These are phyloP conservation scores for Santalum album DNA, from an alignment of 164 flowering plant genomes.

Conservation along the genomic window DNA sequence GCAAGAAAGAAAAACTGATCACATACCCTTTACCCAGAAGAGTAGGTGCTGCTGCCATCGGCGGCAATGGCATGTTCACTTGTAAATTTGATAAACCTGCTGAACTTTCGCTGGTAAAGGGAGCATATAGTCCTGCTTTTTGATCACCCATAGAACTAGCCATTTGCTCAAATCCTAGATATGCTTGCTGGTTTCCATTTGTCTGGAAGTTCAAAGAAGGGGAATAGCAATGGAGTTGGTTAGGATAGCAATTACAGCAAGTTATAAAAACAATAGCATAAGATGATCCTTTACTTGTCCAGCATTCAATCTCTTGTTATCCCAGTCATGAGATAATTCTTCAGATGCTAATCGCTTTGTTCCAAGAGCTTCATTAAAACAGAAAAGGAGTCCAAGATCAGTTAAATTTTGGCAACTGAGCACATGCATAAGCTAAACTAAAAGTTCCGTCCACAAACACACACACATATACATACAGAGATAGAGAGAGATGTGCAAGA, in stretches of 20 bases:
- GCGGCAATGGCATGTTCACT: constrained; percentile 38
- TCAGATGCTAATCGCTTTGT: constrained; percentile 81
- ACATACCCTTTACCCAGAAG: constrained; percentile 78
- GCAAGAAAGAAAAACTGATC: neutral
- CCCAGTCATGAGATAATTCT: constrained; percentile 61
- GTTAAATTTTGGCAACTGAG: too few relatives aligned
- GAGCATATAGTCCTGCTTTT: constrained; percentile 22
- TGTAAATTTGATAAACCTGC: constrained; percentile 32
- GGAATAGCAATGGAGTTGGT: neutral
- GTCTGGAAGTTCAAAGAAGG: constrained; percentile 22
- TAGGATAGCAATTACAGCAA: neutral
- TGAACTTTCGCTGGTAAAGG: constrained; percentile 35
- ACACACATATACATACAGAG: too few relatives aligned
- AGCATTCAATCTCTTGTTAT: constrained; percentile 78
- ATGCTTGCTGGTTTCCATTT: constrained; percentile 31
- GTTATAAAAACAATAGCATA: constrained; percentile 18
- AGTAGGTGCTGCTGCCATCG: constrained; percentile 24
- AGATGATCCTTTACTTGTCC: constrained; percentile 40
- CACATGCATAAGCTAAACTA: too few relatives aligned
- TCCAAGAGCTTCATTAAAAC: constrained; percentile 55
- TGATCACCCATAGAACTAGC: constrained; percentile 24
- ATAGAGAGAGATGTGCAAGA: too few relatives aligned
- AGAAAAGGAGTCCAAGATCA: neutral
- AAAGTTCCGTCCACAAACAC: too few relatives aligned
- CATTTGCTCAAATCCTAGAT: constrained; percentile 30